Evolutionary conservation across 2,329 filamentous ascomycete genomes (phyloP).

Genomic region (Clonostachys rosea): DNA sequence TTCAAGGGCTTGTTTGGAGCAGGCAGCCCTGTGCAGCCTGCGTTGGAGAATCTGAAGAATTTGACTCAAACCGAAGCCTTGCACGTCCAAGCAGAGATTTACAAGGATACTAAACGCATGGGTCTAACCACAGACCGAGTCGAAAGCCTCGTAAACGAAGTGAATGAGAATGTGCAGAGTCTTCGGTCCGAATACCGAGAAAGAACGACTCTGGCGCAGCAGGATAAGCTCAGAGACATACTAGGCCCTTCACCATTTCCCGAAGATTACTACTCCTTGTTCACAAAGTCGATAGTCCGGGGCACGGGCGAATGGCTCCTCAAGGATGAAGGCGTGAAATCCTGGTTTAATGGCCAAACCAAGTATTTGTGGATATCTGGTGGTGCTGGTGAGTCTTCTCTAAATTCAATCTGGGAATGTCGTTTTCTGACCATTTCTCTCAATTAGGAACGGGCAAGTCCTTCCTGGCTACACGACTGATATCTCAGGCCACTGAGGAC

Average conservation of each 20-base stretch:
- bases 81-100: slow-evolving; percentile 37
- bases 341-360: slow-evolving; percentile 29
- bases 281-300: slow-evolving; percentile 29
- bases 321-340: slow-evolving; percentile 26
- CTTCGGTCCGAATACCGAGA: slow-evolving; percentile 26
- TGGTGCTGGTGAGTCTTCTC: slow-evolving; percentile 24
- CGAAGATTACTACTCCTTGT: slow-evolving; percentile 32
- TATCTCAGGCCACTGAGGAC: slow-evolving; percentile 29
- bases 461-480: slow-evolving; percentile 34
- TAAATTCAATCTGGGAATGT: background rate
- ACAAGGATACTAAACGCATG: slow-evolving; percentile 26
- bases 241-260: slow-evolving; percentile 35
- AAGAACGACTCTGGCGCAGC: slow-evolving; percentile 19
- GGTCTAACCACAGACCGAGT: slow-evolving; percentile 27
- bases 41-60: slow-evolving; percentile 30
- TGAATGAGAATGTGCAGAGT: slow-evolving; percentile 25
- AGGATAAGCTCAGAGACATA: slow-evolving; percentile 30
- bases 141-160: slow-evolving; percentile 22
- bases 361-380: slow-evolving; percentile 38
- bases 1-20: slow-evolving; percentile 31
- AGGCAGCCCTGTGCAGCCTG: slow-evolving; percentile 29
- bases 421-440: background rate
- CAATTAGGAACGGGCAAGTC: slow-evolving; percentile 36
- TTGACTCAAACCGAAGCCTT: slow-evolving; percentile 34
- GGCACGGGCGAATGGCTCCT: slow-evolving; percentile 42